Evolutionary conservation across 2,329 filamentous ascomycete species (phyloP).

Genomic region (Neofusicoccum kwambonambiense): DNA sequence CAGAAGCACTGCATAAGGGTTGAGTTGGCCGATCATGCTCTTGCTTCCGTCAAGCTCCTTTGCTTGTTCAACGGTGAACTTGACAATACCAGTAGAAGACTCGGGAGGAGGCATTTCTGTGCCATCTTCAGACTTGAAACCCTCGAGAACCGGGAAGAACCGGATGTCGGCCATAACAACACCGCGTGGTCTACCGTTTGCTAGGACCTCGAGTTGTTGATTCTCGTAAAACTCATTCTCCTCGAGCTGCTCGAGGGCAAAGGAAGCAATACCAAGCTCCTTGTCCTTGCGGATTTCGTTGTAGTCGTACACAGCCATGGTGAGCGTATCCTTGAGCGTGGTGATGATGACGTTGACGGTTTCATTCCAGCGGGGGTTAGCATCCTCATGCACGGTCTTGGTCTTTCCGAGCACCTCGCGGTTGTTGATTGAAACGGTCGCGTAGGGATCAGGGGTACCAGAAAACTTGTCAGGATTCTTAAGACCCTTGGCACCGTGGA

Average conservation of each 20-base stretch:
- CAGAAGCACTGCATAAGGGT: slow-evolving; percentile 83
- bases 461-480: slow-evolving; percentile 96
- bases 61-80: slow-evolving; percentile 90
- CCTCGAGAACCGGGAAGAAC: slow-evolving; percentile 90
- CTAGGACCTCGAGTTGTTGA: slow-evolving; percentile 76
- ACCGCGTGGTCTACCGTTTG: slow-evolving; percentile 81
- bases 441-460: slow-evolving; percentile 88
- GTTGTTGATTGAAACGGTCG: slow-evolving; percentile 78
- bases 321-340: slow-evolving; percentile 83
- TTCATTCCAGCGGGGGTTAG: slow-evolving; percentile 92
- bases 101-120: slow-evolving; percentile 79
- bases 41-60: slow-evolving; percentile 93
- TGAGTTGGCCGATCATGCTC: slow-evolving; percentile 86
- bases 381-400: slow-evolving; percentile 80
- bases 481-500: slow-evolving; percentile 86
- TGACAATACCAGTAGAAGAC: slow-evolving; percentile 87
- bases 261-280: slow-evolving; percentile 83
- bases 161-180: slow-evolving; percentile 77
- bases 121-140: slow-evolving; percentile 70
- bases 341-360: slow-evolving; percentile 94
- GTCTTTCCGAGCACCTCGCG: slow-evolving; percentile 80
- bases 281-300: slow-evolving; percentile 97
- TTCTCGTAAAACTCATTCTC: slow-evolving; percentile 77
- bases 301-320: slow-evolving; percentile 83
- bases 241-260: slow-evolving; percentile 79